Base-by-base conservation (phyloP, 2,329 filamentous ascomycete species). In the Alternaria gansuensis region DNA sequence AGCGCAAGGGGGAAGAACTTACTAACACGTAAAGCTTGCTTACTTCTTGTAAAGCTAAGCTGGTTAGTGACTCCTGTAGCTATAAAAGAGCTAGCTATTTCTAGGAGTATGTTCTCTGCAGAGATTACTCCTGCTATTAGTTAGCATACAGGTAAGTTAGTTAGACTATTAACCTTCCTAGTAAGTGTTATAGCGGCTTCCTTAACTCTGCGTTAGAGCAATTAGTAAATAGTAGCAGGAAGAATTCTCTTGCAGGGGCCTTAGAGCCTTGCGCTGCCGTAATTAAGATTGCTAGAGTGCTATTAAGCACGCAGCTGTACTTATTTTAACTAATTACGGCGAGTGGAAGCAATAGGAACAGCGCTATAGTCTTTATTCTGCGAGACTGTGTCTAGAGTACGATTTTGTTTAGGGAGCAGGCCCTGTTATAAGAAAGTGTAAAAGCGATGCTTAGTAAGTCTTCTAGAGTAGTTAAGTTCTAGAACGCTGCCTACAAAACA, bases 41-140 rank as follows among this genome's bases (percentile, higher is more conserved):
- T n/a, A 49, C 28, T 49, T 49, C 45, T 23, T 11, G 23, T 21
- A 49, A 49, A 49, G 11, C 45, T 23, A 31, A 49, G 21, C 45
- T 37, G 9, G 45, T 49, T 21, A 26, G 45, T 49, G 10, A 49
- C 31, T 37, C 45, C 33, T 49, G 23, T 49, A 37, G 45, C 33
- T 49, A 37, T 37, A 23, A 49, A 37, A 49, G 45, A 49, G 45
- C 31, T 49, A 34, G 33, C 33, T n/a, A 34, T 6, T 34, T 51
- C 28, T 51, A n/a, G 49, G 2, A 41, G 9, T 23, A 4, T 34
- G 9, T 46, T 46, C 29, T 34, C 29, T 34, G 8, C 9, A 46
- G 44, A 45, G 43, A 45, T 31, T 45, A 29, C 43, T 45, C 43
- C 43, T 45, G 14, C 26, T 45, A 29, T n/a, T 14, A 31, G 43